These are phyloP conservation scores for Xylaria sp. DNA, from an alignment of 2,329 filamentous ascomycete species.

Conservation along the genomic window DNA sequence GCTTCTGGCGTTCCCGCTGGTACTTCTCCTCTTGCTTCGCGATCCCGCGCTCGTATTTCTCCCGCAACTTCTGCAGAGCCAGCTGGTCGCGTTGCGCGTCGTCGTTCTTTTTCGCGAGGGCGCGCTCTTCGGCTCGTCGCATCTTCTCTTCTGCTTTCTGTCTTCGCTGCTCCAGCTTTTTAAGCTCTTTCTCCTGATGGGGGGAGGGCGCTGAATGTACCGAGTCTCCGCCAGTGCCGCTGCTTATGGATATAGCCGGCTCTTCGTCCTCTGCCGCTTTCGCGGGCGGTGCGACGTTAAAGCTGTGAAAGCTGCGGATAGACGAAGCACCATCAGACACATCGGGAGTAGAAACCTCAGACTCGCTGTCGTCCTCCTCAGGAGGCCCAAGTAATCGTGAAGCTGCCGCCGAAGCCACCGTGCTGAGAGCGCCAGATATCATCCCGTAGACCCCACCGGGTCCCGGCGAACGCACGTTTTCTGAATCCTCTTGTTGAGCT, in stretches of 20 bases:
- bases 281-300: constrained; percentile 55
- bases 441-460: constrained; percentile 66
- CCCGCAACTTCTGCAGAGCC: constrained; percentile 66
- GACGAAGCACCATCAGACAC: constrained; percentile 59
- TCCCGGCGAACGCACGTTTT: constrained; percentile 44
- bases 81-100: constrained; percentile 56
- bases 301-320: constrained; percentile 63
- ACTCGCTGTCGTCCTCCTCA: constrained; percentile 49
- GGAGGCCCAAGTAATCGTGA: constrained; percentile 55
- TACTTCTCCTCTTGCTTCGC: constrained; percentile 76
- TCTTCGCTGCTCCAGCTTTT: constrained; percentile 68
- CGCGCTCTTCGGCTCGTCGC: constrained; percentile 45
- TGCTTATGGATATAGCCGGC: constrained; percentile 43
- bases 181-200: constrained; percentile 71
- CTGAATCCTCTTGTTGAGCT: constrained; percentile 41
- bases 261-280: constrained; percentile 35
- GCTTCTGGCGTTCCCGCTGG: constrained; percentile 70
- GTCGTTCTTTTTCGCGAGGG: constrained; percentile 54
- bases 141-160: constrained; percentile 57
- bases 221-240: constrained; percentile 46
- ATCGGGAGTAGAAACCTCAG: constrained; percentile 45
- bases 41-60: constrained; percentile 72
- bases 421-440: constrained; percentile 63
- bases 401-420: constrained; percentile 63
- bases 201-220: constrained; percentile 50